These are phyloP conservation scores for Aspergillus sparsus DNA, from an alignment of 495 filamentous ascomycete genomes.

Conservation along the genomic window DNA sequence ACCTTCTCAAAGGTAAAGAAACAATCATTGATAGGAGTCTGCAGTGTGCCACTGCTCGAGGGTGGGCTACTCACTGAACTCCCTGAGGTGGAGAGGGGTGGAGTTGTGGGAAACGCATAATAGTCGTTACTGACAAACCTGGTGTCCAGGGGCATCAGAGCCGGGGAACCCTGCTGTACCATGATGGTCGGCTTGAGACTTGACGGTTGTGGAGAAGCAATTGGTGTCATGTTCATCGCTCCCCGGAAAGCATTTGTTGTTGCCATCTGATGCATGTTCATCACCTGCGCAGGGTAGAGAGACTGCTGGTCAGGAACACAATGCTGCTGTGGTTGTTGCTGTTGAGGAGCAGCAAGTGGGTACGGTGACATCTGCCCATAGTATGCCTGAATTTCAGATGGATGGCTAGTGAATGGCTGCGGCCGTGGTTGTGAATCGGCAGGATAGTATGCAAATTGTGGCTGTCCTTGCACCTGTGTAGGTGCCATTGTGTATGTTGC, in stretches of 20 bases:
- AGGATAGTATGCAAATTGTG: slow-evolving; percentile 90
- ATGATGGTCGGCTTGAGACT: slow-evolving; percentile 75
- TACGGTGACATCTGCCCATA: slow-evolving; percentile 15
- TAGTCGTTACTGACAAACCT: slow-evolving; percentile 67
- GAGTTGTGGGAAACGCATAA: slow-evolving; percentile 81
- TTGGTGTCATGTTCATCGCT: slow-evolving; percentile 66
- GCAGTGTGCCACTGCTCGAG: slow-evolving; percentile 70
- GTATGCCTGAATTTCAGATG: slow-evolving; percentile 40
- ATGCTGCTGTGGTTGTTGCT: slow-evolving; percentile 34
- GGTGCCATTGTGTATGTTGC: slow-evolving; percentile 54
- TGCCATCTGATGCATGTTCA: slow-evolving; percentile 76
- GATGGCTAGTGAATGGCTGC: slow-evolving; percentile 81
- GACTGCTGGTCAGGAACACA: slow-evolving; percentile 38
- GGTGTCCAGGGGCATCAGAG: slow-evolving; percentile 76
- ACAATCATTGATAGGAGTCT: slow-evolving; percentile 78
- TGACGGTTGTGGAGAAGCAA: slow-evolving; percentile 75
- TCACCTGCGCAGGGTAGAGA: slow-evolving; percentile 47
- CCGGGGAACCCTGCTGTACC: slow-evolving; percentile 67
- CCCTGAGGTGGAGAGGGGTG: slow-evolving; percentile 80
- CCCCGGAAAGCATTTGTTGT: slow-evolving; percentile 60
- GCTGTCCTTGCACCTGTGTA: slow-evolving; percentile 62
- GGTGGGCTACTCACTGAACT: slow-evolving; percentile 88
- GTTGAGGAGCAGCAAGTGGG: slow-evolving; percentile 35
- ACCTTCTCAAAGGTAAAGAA: slow-evolving; percentile 74
- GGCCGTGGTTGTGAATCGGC: slow-evolving; percentile 65